Evolutionary conservation across 2,329 filamentous ascomycete species (phyloP).

Genomic region (Cladosporium velox): DNA sequence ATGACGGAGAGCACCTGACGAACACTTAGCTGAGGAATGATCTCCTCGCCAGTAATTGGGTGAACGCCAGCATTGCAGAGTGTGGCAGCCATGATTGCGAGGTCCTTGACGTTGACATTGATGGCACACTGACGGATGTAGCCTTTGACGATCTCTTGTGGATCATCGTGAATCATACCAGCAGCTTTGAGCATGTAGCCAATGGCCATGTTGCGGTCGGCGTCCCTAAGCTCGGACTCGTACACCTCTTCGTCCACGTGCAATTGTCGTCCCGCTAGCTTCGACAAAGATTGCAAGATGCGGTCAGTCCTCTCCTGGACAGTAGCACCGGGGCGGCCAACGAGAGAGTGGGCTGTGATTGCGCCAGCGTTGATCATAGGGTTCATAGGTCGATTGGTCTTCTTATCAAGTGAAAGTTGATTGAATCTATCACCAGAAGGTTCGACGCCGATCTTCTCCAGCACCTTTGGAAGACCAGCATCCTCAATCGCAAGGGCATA

Average conservation of each 20-base stretch:
- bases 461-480: conserved; percentile 38
- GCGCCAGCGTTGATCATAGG: conserved; percentile 32
- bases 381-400: conserved; percentile 29
- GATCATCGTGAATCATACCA: conserved; percentile 42
- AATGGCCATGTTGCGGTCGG: conserved; percentile 34
- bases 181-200: conserved; percentile 47
- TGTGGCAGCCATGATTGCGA: conserved; percentile 46
- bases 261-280: conserved; percentile 41
- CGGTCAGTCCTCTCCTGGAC: conserved; percentile 41
- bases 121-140: conserved; percentile 47
- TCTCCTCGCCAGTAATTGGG: conserved; percentile 37
- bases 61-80: conserved; percentile 43
- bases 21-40: conserved; percentile 42
- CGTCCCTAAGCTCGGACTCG: conserved; percentile 41
- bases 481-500: conserved; percentile 47
- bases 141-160: conserved; percentile 41
- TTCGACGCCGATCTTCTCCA: conserved; percentile 46
- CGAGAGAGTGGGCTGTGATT: conserved; percentile 30
- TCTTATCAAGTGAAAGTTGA: conserved; percentile 28
- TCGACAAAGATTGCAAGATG: conserved; percentile 40
- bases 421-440: conserved; percentile 46
- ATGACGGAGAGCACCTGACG: conserved; percentile 46
- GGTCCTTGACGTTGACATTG: conserved; percentile 46
- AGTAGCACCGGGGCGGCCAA: conserved; percentile 33
- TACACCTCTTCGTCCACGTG: conserved; percentile 44